phyloP scores from a whole-genome alignment of 495 filamentous ascomycete species.

The Talaromyces liani region DNA sequence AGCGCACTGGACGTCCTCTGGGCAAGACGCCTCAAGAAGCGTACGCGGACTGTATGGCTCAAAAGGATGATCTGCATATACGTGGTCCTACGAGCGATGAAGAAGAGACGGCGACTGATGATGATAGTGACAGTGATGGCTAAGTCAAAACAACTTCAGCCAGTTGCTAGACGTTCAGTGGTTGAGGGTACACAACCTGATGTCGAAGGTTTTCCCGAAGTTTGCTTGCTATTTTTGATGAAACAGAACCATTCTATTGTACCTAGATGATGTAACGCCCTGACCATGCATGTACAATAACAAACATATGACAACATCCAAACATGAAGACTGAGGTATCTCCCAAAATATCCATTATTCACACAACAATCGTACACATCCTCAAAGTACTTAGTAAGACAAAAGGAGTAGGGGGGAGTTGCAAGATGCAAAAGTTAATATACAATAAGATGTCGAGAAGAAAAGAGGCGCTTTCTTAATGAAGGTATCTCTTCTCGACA shows the following conservation, averaged over 20 bases:
- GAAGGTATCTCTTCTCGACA: slow-evolving; percentile 54
- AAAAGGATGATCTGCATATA: neutral
- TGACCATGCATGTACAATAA: neutral
- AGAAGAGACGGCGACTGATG: neutral
- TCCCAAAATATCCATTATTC: slow-evolving; percentile 1
- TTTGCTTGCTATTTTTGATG: neutral
- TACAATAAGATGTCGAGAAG: slow-evolving; percentile 3
- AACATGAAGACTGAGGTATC: slow-evolving; percentile 4
- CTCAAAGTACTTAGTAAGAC: neutral
- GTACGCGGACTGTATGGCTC: neutral
- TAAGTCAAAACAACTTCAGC: too few species aligned
- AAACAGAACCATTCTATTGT: slow-evolving; percentile 4
- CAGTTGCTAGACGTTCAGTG: neutral
- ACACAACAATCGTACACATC: neutral
- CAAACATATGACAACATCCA: neutral
- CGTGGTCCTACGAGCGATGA: slow-evolving; percentile 1
- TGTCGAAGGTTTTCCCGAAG: neutral
- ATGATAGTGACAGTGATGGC: neutral
- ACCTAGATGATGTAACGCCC: slow-evolving; percentile 12
- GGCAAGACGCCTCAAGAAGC: neutral
- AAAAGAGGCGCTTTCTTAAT: slow-evolving; percentile 7
- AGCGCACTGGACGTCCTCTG: neutral
- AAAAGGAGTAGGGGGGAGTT: slow-evolving; percentile 7
- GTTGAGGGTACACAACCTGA: neutral
- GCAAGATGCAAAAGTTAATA: slow-evolving; percentile 8